Base-by-base conservation (phyloP, 345 rosid species). In the Zanthoxylum bungeanum region DNA sequence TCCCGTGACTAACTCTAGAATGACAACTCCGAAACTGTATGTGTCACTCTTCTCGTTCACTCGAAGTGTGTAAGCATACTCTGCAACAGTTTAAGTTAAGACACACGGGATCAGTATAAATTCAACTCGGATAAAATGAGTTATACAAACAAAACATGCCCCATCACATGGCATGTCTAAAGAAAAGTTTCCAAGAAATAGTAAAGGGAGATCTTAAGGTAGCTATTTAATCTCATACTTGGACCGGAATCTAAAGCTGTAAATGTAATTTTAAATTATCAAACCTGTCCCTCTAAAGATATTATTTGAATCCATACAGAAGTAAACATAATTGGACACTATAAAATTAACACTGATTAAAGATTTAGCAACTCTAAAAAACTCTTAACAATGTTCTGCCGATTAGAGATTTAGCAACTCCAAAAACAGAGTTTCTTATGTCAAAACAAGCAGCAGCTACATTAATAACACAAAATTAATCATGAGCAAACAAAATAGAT, bases 31-130 rank as follows among this genome's bases (percentile, higher is more conserved):
- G 1, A 96, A 96, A 77, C 99, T 96, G 91, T 91, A 96, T 70
- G 86, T 91, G 81, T 96, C 99, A 27, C 99, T 93, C 89, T 96
- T 96, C 85, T 96, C 99, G n/a, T 91, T 93, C 80, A 96, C 99
- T 33, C 96, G 79, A 14, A 96, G 91, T 1, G 99, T 96, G 82
- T 96, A 96, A 2, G 98, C 99, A 70, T 96, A 96, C 64, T 96
- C 99, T 96, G 91, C 80, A 85, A 68, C 42, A 64, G 66, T 69
- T 39, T 55, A 31, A 40, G n/a, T n/a, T 14, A 44, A 19, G 28
- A n/a, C 28, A 4, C 5, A n/a, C 36, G 16, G 14, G 7, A 71
- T 66, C 34, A 50, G 1, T 25, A 63, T n/a, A 33, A 60, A 64
- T 30, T 47, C 40, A 36, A n/a, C 55, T 24, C 9, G 50, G 14